Base-by-base conservation (phyloP, 2,329 filamentous ascomycete species). In the Verticillium longisporum region DNA sequence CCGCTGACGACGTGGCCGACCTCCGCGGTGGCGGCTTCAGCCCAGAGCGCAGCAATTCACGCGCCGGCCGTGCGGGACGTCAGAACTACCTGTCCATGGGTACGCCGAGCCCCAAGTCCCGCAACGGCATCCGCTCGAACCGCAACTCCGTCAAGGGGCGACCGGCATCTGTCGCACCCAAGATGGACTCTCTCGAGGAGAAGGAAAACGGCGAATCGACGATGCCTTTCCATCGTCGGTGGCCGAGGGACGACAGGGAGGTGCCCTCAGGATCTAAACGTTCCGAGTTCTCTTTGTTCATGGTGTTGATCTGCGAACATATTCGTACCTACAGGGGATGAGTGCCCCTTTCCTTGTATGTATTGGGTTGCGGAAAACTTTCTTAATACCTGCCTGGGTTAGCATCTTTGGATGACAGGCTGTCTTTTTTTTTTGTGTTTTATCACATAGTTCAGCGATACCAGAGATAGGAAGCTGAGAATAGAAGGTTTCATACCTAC, bases 1-100 rank as follows among this genome's bases (percentile, higher is more conserved):
- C 73, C 10, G 78, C 76, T 50, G 74, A 77, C 1, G 77, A 75
- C 10, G 65, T 80, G 18, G 74, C 76, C 0, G 68, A 66, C 0
- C 68, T 78, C 15, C 66, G 77, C 31, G 74, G 74, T 55, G 76
- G 76, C 26, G 74, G 72, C 41, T 75, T 74, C 62, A 72, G 75
- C 4, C 75, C 74, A 3, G 69, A 71, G 1, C 66, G 69, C 13
- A 65, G 69, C n/a, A 67, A 68, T 6, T 71, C 70, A n/a, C 66
- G 67, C 13, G 68, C 67, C 21, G 78, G 59, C 58, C 64, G 63
- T 50, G 63, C 72, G 9, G 77, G 79, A 1, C 74, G 72, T 26
- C 74, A 73, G 61, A 78, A 83, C 60, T 84, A 83, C 63, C 74
- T 82, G 50, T 74, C 73, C 62, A 70, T 83, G 2, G 78, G 74